These are phyloP conservation scores for Auricularia auricula-judae DNA, from an alignment of 768 basidiomycete genomes.

Conservation along the genomic window DNA sequence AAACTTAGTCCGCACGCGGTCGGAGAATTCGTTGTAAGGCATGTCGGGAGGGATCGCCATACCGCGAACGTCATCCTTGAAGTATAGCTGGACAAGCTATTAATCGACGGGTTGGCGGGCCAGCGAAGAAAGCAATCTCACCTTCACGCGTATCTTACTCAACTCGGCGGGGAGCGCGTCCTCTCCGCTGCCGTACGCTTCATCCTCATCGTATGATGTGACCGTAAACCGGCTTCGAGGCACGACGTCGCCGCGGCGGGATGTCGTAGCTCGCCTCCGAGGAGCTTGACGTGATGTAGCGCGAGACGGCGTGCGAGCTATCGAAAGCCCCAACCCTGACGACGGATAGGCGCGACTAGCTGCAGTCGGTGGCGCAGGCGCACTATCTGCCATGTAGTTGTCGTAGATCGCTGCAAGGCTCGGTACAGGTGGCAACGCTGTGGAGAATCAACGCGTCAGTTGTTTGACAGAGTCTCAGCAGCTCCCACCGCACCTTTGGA, in stretches of 20 bases:
- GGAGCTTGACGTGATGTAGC: neutral
- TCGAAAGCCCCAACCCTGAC: neutral
- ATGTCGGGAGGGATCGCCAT: constrained; percentile 20
- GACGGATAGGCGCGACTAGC: neutral
- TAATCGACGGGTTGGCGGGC: constrained; percentile 7
- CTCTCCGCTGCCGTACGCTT: constrained; percentile 13
- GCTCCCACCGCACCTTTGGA: neutral
- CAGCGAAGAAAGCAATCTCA: constrained; percentile 9
- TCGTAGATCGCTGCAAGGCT: constrained; percentile 63
- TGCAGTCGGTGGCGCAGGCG: constrained; percentile 26
- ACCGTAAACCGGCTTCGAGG: constrained; percentile 25
- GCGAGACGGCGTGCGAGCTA: neutral
- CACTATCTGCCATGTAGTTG: constrained; percentile 50
- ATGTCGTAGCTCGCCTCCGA: constrained; percentile 30
- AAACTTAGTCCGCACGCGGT: constrained; percentile 18
- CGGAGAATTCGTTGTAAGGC: constrained; percentile 16
- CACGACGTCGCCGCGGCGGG: constrained; percentile 45
- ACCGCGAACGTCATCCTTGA: constrained; percentile 17
- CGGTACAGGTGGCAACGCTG: neutral
- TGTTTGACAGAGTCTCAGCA: neutral
- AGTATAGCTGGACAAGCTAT: constrained; percentile 7
- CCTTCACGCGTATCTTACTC: constrained; percentile 24
- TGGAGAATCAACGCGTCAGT: neutral
- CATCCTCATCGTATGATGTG: constrained; percentile 20
- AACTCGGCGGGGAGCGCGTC: constrained; percentile 12